Base-by-base conservation (phyloP, 2,329 filamentous ascomycete species). In the Hypoxylon rubiginosum region DNA sequence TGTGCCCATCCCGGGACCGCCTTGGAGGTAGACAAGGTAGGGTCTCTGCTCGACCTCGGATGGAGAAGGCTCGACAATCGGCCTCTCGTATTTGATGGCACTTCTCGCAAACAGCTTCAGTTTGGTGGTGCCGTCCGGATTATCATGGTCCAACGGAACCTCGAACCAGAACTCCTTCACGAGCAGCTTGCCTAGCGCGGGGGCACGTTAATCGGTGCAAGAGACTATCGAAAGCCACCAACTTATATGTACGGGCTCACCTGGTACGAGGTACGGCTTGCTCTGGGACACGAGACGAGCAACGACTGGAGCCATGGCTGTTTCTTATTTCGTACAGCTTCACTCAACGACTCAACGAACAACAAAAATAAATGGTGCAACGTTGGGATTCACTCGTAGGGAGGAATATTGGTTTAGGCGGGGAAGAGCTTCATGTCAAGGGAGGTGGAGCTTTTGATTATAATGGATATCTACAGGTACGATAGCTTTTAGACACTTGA, bases 91-190 rank as follows among this genome's bases (percentile, higher is more conserved):
- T 72, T 90, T 92, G 58, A 86, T 83, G 15, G 91, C 92, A 57
- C 88, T 91, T 55, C 93, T 90, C 34, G 88, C 94, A 78, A 97
- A 97, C 36, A 97, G 83, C 59, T 87, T 88, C 67, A 97, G n/a
- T 19, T 43, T 84, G 4, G 83, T 88, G 51, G 86, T 87, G 30
- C 84, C 82, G 2, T 82, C 76, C 0, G 89, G 88, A 58, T 89
- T 86, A 67, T 81, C 80, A 79, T 97, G 92, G 81, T 97, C 92
- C 66, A 92, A 85, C 3, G 94, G 94, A 10, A 97, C 94, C 71
- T 93, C 86, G 79, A 97, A 97, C 82, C 93, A 91, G 74, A 95
- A 86, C 77, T 97, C 94, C 1, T 91, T 91, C 66, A 97, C 86
- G 65, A 87, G 84, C 49, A 97, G 84, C 75, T 90, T 91, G 52